Conservation (phyloP, 371 early-diverging fungal genomes). For the Blakeslea trispora region DNA sequence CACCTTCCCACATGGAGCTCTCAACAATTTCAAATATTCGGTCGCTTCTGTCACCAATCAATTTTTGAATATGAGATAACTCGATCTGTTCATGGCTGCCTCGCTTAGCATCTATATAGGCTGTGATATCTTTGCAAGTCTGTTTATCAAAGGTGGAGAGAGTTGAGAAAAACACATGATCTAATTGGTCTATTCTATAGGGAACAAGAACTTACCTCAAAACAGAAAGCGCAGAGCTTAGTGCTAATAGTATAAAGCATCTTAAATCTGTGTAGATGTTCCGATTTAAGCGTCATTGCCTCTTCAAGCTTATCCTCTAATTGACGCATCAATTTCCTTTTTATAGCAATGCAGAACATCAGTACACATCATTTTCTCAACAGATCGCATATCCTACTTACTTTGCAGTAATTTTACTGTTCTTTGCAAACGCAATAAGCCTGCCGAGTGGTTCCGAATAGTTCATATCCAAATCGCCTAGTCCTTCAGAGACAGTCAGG, state of each 20-base stretch:
- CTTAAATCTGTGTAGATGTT: conserved; percentile 54
- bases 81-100: conserved; percentile 53
- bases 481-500: conserved; percentile 38
- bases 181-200: background rate
- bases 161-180: background rate
- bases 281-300: conserved; percentile 52
- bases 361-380: too few relatives aligned
- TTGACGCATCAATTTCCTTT: conserved; percentile 70
- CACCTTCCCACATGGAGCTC: conserved; percentile 66
- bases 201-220: conserved; percentile 30
- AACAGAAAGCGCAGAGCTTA: conserved; percentile 52
- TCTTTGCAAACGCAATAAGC: conserved; percentile 61
- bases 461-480: conserved; percentile 55
- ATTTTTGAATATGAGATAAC: conserved; percentile 49
- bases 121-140: conserved; percentile 30
- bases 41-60: conserved; percentile 53
- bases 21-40: conserved; percentile 57
- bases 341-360: background rate
- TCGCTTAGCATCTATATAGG: conserved; percentile 40
- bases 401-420: conserved; percentile 63
- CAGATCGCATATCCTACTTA: conserved; percentile 14
- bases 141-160: background rate
- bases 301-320: conserved; percentile 65
- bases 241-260: conserved; percentile 52
- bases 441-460: conserved; percentile 58